phyloP scores from a whole-genome alignment of 306 rosid species.

The Potentilla sterilis region DNA sequence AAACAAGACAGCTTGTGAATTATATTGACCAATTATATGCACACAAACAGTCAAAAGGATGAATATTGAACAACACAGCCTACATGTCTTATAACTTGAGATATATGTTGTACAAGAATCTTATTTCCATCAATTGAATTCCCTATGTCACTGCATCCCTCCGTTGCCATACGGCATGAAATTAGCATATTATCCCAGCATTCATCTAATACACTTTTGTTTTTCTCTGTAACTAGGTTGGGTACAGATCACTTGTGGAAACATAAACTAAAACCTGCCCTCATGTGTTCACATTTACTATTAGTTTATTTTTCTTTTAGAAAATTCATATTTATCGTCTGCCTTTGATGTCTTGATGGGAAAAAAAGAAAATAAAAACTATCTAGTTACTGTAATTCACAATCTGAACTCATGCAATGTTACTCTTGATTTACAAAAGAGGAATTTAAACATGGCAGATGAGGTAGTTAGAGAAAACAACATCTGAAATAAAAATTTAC shows the following conservation, averaged over 20 bases:
- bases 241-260: not conserved
- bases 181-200: not conserved
- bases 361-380: not conserved
- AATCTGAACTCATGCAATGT: not conserved
- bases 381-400: not conserved
- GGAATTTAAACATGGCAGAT: not conserved
- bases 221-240: not conserved
- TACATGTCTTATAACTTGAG: slow-evolving; percentile 1
- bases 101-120: not conserved
- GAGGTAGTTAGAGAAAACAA: not conserved
- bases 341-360: not conserved
- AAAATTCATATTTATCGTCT: not conserved
- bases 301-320: not conserved
- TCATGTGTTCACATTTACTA: not conserved
- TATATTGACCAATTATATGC: slow-evolving; percentile 13
- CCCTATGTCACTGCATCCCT: not conserved
- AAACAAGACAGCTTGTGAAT: slow-evolving; percentile 24
- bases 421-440: not conserved
- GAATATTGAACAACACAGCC: not conserved
- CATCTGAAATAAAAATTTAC: not conserved
- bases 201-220: not conserved
- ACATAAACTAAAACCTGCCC: not conserved
- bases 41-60: not conserved
- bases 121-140: not conserved
- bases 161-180: not conserved